Conservation (phyloP, 805 yeast species). For the Metschnikowia colocasiae region DNA sequence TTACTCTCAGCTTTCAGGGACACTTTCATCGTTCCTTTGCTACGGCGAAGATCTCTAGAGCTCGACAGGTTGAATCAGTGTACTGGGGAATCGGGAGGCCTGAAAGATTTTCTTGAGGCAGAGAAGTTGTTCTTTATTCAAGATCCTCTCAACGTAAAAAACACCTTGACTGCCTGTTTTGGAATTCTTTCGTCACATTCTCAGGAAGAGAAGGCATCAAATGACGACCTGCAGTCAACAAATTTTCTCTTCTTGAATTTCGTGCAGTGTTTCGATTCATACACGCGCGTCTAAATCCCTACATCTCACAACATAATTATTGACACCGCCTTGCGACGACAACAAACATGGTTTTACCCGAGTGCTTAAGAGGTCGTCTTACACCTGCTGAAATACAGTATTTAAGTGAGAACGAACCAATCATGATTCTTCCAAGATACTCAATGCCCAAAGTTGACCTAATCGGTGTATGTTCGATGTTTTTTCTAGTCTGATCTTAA, state of each 20-base stretch:
- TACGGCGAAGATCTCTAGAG: slow-evolving; percentile 6
- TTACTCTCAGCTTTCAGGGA: slow-evolving; percentile 8
- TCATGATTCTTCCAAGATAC: slow-evolving; percentile 77
- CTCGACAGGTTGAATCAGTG: background rate
- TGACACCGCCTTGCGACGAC: background rate
- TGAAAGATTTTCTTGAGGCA: background rate
- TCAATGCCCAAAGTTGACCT: slow-evolving; percentile 60
- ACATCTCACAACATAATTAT: background rate
- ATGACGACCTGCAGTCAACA: slow-evolving; percentile 11
- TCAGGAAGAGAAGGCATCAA: background rate
- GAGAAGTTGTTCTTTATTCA: slow-evolving; percentile 6
- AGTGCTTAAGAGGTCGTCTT: slow-evolving; percentile 37
- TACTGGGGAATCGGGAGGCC: background rate
- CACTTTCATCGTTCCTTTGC: slow-evolving; percentile 8
- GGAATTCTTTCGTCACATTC: slow-evolving; percentile 10
- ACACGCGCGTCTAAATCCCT: slow-evolving; percentile 6
- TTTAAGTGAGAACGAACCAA: slow-evolving; percentile 73
- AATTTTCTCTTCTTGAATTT: slow-evolving; percentile 6
- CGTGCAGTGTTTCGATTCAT: slow-evolving; percentile 5
- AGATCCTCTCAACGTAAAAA: background rate
- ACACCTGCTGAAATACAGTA: slow-evolving; percentile 78
- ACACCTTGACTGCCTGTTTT: slow-evolving; percentile 7
- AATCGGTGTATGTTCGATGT: slow-evolving; percentile 49
- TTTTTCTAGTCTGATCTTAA: background rate
- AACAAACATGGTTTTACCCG: slow-evolving; percentile 16